phyloP scores from a whole-genome alignment of 169 alveolate species.

The Babesia ovis region DNA sequence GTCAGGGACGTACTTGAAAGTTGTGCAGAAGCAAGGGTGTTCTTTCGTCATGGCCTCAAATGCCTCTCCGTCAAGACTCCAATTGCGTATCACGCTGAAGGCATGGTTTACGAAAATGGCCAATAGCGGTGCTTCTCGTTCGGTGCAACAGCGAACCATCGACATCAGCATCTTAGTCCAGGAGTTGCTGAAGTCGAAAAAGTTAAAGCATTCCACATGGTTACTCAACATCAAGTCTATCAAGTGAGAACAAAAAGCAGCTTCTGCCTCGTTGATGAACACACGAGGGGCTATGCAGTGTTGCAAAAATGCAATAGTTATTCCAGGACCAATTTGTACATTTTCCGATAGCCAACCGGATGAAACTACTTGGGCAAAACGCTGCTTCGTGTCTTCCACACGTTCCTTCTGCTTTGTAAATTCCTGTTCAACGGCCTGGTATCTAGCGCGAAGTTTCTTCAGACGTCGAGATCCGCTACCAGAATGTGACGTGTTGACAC shows the following conservation, averaged over 20 bases:
- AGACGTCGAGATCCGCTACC: constrained; percentile 14
- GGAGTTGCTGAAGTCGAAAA: constrained; percentile 61
- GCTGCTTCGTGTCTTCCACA: constrained; percentile 1
- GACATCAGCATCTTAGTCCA: constrained; percentile 63
- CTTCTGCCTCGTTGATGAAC: constrained; percentile 47
- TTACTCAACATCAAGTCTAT: constrained; percentile 31
- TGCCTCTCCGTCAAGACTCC: constrained; percentile 19
- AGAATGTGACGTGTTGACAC: neutral
- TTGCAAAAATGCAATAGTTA: constrained; percentile 34
- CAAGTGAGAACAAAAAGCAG: constrained; percentile 46
- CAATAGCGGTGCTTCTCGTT: constrained; percentile 52
- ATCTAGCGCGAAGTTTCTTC: constrained; percentile 41
- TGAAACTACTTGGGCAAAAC: constrained; percentile 5
- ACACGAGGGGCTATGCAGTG: constrained; percentile 35
- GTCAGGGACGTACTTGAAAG: constrained; percentile 54
- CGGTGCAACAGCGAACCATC: constrained; percentile 49
- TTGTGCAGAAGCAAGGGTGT: constrained; percentile 61
- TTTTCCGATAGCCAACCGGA: constrained; percentile 22
- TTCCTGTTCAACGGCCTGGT: constrained; percentile 33
- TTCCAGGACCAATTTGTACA: constrained; percentile 37
- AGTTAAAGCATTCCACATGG: constrained; percentile 51
- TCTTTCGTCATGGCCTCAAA: constrained; percentile 32
- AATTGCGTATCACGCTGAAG: constrained; percentile 20
- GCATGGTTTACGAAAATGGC: constrained; percentile 53
- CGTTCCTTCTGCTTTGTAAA: constrained; percentile 30